Evolutionary conservation across 257 asterid genomes (phyloP).

Genomic region (Nicotiana tabacum): DNA sequence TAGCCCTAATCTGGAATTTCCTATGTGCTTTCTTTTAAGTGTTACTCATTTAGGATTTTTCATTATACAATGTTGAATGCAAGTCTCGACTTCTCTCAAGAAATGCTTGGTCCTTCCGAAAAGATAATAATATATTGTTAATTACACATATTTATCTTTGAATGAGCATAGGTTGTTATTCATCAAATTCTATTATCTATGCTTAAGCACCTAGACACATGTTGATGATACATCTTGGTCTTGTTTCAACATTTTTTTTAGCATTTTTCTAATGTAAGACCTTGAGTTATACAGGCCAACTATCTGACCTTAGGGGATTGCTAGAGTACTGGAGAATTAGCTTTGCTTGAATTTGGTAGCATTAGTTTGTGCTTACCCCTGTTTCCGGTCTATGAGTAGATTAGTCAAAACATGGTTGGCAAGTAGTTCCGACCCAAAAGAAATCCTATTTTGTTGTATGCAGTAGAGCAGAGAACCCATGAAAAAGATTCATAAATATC

Average conservation of each 20-base stretch:
- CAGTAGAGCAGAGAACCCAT: neutral
- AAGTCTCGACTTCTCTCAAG: neutral
- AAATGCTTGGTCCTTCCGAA: neutral
- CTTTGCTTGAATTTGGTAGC: neutral
- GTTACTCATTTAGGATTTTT: neutral
- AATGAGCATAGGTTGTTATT: neutral
- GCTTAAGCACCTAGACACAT: neutral
- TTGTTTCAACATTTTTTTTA: neutral
- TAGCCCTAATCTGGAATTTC: neutral
- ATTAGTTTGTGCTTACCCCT: neutral
- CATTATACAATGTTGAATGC: neutral
- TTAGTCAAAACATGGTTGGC: neutral
- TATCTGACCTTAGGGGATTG: neutral
- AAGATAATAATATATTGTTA: neutral
- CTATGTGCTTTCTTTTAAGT: neutral
- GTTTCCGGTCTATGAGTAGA: neutral
- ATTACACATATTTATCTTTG: neutral
- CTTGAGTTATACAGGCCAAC: neutral
- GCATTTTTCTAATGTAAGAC: neutral
- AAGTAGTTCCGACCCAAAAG: neutral
- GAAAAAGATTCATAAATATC: neutral
- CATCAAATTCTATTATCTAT: neutral
- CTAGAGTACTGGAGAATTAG: neutral
- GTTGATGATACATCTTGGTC: neutral
- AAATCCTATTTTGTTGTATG: neutral